Base-by-base conservation (phyloP, 2,329 filamentous ascomycete genomes). In the Chaetomiaceae sp. region DNA sequence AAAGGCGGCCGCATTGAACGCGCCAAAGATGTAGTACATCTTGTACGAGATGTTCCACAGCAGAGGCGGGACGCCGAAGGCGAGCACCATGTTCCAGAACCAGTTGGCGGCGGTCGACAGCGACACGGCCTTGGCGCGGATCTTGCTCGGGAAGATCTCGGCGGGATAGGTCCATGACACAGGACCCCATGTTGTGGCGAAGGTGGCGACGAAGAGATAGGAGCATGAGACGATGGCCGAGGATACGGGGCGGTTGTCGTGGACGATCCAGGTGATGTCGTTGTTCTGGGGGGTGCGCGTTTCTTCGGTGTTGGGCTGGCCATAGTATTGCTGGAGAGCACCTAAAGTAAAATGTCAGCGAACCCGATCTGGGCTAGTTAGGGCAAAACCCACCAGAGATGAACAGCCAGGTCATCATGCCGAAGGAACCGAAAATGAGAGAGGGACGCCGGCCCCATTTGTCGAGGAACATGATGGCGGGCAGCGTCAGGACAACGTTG, bases 1-100 rank as follows among this genome's bases (percentile, higher is more conserved):
- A 36, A 83, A 82, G 62, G 87, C 86, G 5, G 76, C 75, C 1
- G 76, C 76, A 65, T 86, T 87, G 73, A 90, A 89, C 14, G 82
- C 77, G 11, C 78, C 88, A 64, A 92, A 92, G 58, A 92, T 75
- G 67, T 90, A 80, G 69, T 90, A 91, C 58, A 82, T 74, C 48
- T 67, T 67, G 47, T 64, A 73, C 62, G 21, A 75, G 65, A 82
- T 82, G 51, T 76, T 75, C 66, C 70, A 72, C 16, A 79, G 61
- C 37, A 78, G 64, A 1, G 75, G 76, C 1, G 77, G 76, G 3
- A 79, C 76, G 8, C 69, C 74, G 54, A 79, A 79, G 11, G 76
- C 76, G 3, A 85, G 72, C 0, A 79, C 75, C 65, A 79, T 81
- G 64, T 75, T 75, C 71, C 72, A 76, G 46, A 71, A 65, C 69